These are phyloP conservation scores for Lyophyllum semitale DNA, from an alignment of 768 basidiomycete genomes.

Conservation along the genomic window DNA sequence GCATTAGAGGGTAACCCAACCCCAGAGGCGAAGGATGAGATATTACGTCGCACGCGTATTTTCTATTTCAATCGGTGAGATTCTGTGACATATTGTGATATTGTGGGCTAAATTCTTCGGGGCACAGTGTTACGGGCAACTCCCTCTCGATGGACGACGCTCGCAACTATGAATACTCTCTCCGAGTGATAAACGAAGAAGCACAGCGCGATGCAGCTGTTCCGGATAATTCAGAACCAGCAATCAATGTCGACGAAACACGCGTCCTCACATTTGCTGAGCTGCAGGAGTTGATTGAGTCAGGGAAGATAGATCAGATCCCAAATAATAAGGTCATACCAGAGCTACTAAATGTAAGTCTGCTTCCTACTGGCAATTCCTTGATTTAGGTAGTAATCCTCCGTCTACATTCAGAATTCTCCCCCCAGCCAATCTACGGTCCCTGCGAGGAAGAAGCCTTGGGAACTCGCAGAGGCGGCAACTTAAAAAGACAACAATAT, in stretches of 20 bases:
- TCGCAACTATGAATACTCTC: conserved; percentile 32
- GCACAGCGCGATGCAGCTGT: background rate
- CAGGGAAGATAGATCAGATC: conserved; percentile 71
- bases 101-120: background rate
- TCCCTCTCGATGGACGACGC: conserved; percentile 44
- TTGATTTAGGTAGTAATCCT: background rate
- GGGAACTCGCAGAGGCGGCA: conserved; percentile 45
- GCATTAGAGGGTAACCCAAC: conserved; percentile 34
- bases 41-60: conserved; percentile 54
- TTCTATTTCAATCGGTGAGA: conserved; percentile 73
- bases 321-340: conserved; percentile 80
- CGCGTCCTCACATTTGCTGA: conserved; percentile 64
- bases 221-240: background rate
- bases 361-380: conserved; percentile 4
- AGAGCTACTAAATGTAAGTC: conserved; percentile 62
- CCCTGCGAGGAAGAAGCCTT: conserved; percentile 61
- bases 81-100: background rate
- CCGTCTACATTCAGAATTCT: conserved; percentile 40
- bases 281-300: conserved; percentile 68
- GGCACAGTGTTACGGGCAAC: conserved; percentile 38
- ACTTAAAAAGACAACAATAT: no score
- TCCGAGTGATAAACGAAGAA: background rate
- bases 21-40: conserved; percentile 43
- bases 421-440: conserved; percentile 58
- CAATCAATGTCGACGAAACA: conserved; percentile 27